Conservation (phyloP, 2,329 filamentous ascomycete genomes). For the Cryphonectria carpinicola region DNA sequence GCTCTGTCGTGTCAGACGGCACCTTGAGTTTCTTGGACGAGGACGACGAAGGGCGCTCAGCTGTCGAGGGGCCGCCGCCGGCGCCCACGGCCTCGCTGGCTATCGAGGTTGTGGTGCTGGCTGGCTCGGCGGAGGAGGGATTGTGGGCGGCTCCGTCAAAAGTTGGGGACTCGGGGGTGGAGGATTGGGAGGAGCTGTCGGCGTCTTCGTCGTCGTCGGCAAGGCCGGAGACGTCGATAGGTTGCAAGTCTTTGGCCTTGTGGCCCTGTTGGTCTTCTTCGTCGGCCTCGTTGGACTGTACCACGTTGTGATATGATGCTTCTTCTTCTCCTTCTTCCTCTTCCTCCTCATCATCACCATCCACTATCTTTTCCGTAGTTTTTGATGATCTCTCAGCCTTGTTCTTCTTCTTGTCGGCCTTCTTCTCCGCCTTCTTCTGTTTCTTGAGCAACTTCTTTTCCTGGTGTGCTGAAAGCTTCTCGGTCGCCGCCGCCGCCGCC, state of each 20-base stretch:
- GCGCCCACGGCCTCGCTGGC: conserved; percentile 62
- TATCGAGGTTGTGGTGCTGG: conserved; percentile 68
- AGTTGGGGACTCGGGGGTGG: conserved; percentile 61
- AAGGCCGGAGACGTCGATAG: conserved; percentile 53
- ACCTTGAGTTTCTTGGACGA: conserved; percentile 69
- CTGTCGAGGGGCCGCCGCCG: not conserved
- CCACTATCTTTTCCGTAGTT: conserved; percentile 3
- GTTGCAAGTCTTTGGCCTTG: conserved; percentile 41
- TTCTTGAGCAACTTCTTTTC: conserved; percentile 28
- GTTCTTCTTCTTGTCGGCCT: conserved; percentile 33
- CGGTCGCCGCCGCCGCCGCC: conserved; percentile 34
- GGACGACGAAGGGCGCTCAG: conserved; percentile 52
- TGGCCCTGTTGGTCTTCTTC: conserved; percentile 35
- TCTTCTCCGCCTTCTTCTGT: conserved; percentile 35
- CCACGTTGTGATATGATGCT: conserved; percentile 20
- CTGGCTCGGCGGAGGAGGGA: conserved; percentile 47
- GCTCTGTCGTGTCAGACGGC: conserved; percentile 72
- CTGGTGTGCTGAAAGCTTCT: conserved; percentile 27
- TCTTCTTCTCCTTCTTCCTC: conserved; percentile 48
- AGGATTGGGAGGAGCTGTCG: conserved; percentile 45
- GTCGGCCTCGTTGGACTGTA: conserved; percentile 35
- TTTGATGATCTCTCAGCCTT: conserved; percentile 27
- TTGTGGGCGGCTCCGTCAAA: conserved; percentile 57
- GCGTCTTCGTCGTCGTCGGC: conserved; percentile 52
- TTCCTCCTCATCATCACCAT: conserved; percentile 37